Percentiles rank a stretch among this genome's conserved stretches.
Evolutionary conservation across 192 early-diverging fungal species (phyloP).

Genomic region (Coemansia sp.): DNA sequence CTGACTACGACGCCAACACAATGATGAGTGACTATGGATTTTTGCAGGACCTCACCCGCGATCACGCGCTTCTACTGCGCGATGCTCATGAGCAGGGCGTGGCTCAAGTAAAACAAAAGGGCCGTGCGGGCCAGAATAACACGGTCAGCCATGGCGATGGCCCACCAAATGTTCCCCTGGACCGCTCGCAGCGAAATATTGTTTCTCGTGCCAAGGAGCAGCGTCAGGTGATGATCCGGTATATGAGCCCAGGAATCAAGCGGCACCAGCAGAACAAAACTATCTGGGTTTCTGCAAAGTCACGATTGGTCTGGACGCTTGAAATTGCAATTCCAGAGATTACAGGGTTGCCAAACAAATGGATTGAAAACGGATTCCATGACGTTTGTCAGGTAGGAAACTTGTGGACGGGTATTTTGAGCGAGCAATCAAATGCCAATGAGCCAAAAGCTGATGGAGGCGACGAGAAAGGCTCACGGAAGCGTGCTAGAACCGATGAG

Average conservation of each 20-base stretch:
- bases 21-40: constrained; percentile 76
- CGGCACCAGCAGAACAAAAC: constrained; percentile 33
- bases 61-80: constrained; percentile 45
- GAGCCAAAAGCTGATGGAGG: neutral
- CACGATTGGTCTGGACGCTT: constrained; percentile 36
- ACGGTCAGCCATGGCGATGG: constrained; percentile 1
- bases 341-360: constrained; percentile 1
- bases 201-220: constrained; percentile 17
- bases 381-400: constrained; percentile 31
- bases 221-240: constrained; percentile 26
- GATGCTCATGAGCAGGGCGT: constrained; percentile 32
- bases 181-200: constrained; percentile 19
- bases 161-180: neutral
- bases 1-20: constrained; percentile 61
- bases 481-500: constrained; percentile 11
- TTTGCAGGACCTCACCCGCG: constrained; percentile 64
- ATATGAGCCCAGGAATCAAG: constrained; percentile 43
- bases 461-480: constrained; percentile 5
- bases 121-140: neutral
- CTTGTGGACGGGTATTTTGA: constrained; percentile 26
- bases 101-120: too few relatives aligned
- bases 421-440: neutral
- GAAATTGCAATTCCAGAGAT: constrained; percentile 27
- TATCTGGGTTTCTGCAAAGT: constrained; percentile 24
- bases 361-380: constrained; percentile 39